Evolutionary conservation across 768 basidiomycete genomes (phyloP), one percentile per base, ranked within the genome.

Genomic region (Gymnopilus junonius): DNA sequence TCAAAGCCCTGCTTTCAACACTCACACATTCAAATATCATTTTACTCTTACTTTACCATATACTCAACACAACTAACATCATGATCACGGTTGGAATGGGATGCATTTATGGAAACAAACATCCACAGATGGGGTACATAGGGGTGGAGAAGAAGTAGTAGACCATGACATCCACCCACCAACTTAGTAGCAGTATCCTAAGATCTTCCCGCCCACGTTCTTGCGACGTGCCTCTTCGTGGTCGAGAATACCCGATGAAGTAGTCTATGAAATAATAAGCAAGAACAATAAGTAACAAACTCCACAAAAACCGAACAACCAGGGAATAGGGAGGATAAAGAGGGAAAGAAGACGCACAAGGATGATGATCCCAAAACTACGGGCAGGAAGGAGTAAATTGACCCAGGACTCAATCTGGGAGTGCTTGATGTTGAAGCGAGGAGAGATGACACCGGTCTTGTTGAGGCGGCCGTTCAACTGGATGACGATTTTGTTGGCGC

Each of bases 381-480:
- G 90, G 70, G 97, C 90, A 62, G 97, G 97, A 64, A 99, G 87
- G 63, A 99, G 81, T 83, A 94, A 85, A 86, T 95, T 95, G 84
- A 99, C 94, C 97, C 97, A 98, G 66, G 85, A 83, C 80, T 97
- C 94, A 72, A 98, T 97, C 75, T 96, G 91, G 71, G 79, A 89
- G 65, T 93, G 90, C 76, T 95, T 93, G 70, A 99, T 88, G 81
- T 99, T 98, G 87, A 94, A 99, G 58, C 97, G 92, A 45, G 97
- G 96, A n/a, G 96, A 98, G 80, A 98, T 98, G 75, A 99, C 97
- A 70, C 97, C 97, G n/a, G 91, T 92, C 84, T 99, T 99, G 87
- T 99, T 99, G 71, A 99, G 87, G 64, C 95, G 93, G 48, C 97
- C 97, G 74, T 97, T 99, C 61, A 99, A 89, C 81, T 99, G 96